phyloP scores from a whole-genome alignment of 192 early-diverging fungal species.

The Coemansia sp. region DNA sequence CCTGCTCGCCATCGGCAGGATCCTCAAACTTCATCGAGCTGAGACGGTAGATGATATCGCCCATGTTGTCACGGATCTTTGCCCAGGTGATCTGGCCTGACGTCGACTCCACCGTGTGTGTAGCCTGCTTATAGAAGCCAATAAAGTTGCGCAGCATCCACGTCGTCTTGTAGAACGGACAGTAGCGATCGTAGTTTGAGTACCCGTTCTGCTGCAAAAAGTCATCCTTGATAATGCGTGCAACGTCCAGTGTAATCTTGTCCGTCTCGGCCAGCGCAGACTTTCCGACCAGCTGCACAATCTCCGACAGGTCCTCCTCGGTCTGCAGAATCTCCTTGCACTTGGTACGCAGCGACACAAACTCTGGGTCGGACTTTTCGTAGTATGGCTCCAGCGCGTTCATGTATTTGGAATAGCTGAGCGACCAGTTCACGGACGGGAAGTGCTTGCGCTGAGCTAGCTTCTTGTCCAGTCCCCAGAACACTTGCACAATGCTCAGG shows the following conservation, averaged over 20 bases:
- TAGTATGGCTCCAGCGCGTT: constrained; percentile 96
- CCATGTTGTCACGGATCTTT: constrained; percentile 89
- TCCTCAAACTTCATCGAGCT: constrained; percentile 99
- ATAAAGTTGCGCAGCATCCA: constrained; percentile 99
- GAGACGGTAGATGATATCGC: constrained; percentile 93
- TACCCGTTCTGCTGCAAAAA: constrained; percentile 99
- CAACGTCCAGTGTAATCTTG: constrained; percentile 98
- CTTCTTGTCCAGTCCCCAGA: constrained; percentile 99
- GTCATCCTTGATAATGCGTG: constrained; percentile 98
- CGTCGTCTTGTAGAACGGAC: constrained; percentile 99
- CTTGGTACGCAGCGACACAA: constrained; percentile 85
- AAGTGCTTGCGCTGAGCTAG: constrained; percentile 99
- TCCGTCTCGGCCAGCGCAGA: constrained; percentile 87
- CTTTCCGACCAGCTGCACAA: constrained; percentile 99
- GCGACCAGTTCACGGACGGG: constrained; percentile 99
- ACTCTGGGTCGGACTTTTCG: constrained; percentile 93
- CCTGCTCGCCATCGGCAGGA: constrained; percentile 92
- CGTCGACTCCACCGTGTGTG: constrained; percentile 91
- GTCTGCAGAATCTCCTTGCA: constrained; percentile 98
- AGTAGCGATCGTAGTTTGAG: constrained; percentile 97
- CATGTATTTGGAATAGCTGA: constrained; percentile 97
- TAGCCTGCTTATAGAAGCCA: constrained; percentile 92
- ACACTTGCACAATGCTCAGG: constrained; percentile 98
- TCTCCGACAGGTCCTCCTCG: constrained; percentile 98
- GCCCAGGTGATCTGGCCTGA: constrained; percentile 90